A percentile compares a stretch with the other conserved stretches of the same genome.
These are phyloP conservation scores for Saksenaea vasiformis DNA, from an alignment of 371 early-diverging fungal species.

Conservation along the genomic window DNA sequence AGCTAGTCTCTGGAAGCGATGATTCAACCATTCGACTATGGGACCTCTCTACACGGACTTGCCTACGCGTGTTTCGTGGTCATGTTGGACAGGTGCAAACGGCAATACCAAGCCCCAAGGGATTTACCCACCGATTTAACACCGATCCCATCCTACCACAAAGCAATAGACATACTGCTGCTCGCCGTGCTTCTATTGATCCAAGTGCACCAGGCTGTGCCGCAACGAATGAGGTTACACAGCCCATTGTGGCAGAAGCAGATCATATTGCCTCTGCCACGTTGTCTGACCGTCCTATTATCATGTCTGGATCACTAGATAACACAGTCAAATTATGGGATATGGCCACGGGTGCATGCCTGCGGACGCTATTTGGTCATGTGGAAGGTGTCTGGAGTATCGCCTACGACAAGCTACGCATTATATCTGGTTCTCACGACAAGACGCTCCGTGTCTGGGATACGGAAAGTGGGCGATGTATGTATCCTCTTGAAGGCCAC, in stretches of 20 bases:
- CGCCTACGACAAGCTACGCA: conserved; percentile 87
- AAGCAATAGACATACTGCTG: no score
- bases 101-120: conserved; percentile 46
- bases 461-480: conserved; percentile 76
- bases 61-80: conserved; percentile 70
- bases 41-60: conserved; percentile 76
- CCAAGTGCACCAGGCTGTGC: conserved; percentile 20
- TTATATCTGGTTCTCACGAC: conserved; percentile 92
- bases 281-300: conserved; percentile 48
- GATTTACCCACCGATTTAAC: conserved; percentile 43
- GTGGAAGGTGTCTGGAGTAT: conserved; percentile 89
- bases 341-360: conserved; percentile 72
- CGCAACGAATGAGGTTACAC: conserved; percentile 3
- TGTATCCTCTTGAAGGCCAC: conserved; percentile 75
- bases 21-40: conserved; percentile 83
- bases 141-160: conserved; percentile 11
- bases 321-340: conserved; percentile 92
- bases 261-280: background rate
- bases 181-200: conserved; percentile 1
- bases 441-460: conserved; percentile 95
- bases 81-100: conserved; percentile 84
- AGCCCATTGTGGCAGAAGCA: background rate
- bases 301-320: conserved; percentile 88
- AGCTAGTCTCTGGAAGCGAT: conserved; percentile 80
- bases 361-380: conserved; percentile 89